Percentiles rank a stretch among this genome's conserved stretches.
These are phyloP conservation scores for Xylogone sp. DNA, from an alignment of 2,329 filamentous ascomycete species.

Conservation along the genomic window DNA sequence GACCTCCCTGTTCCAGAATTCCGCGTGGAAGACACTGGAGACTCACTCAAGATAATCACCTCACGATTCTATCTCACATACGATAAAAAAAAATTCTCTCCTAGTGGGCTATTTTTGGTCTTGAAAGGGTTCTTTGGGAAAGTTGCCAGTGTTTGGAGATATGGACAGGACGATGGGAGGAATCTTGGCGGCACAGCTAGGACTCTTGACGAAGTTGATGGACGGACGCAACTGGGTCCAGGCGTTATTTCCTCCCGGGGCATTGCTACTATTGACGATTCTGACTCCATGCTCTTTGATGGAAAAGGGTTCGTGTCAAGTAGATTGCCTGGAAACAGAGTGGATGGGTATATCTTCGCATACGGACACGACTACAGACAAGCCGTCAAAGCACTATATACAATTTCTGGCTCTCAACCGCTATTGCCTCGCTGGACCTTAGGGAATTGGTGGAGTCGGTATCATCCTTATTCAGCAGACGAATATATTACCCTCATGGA, in stretches of 20 bases:
- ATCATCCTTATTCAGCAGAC: conserved; percentile 51
- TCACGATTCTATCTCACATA: conserved; percentile 52
- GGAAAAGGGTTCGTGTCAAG: conserved; percentile 47
- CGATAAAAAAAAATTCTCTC: conserved; percentile 51
- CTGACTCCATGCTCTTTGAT: conserved; percentile 52
- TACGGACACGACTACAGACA: conserved; percentile 54
- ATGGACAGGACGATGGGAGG: conserved; percentile 36
- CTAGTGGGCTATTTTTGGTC: conserved; percentile 43
- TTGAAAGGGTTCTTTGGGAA: conserved; percentile 33
- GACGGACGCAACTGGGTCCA: conserved; percentile 42
- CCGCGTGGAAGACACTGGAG: conserved; percentile 40
- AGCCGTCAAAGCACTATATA: conserved; percentile 51
- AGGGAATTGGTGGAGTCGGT: conserved; percentile 65
- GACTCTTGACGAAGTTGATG: conserved; percentile 51
- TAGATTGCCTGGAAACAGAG: conserved; percentile 40
- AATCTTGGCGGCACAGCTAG: conserved; percentile 45
- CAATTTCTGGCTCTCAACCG: conserved; percentile 52
- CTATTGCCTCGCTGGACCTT: conserved; percentile 53
- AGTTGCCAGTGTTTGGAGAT: conserved; percentile 45
- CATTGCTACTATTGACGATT: conserved; percentile 51
- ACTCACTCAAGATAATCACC: conserved; percentile 52
- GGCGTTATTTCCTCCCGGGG: conserved; percentile 49
- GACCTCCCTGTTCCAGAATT: conserved; percentile 44
- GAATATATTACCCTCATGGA: conserved; percentile 57
- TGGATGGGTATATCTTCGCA: conserved; percentile 57